Evolutionary conservation across 768 basidiomycete species (phyloP), one percentile per base, ranked within the genome.

Genomic region (Lactarius psammicola): DNA sequence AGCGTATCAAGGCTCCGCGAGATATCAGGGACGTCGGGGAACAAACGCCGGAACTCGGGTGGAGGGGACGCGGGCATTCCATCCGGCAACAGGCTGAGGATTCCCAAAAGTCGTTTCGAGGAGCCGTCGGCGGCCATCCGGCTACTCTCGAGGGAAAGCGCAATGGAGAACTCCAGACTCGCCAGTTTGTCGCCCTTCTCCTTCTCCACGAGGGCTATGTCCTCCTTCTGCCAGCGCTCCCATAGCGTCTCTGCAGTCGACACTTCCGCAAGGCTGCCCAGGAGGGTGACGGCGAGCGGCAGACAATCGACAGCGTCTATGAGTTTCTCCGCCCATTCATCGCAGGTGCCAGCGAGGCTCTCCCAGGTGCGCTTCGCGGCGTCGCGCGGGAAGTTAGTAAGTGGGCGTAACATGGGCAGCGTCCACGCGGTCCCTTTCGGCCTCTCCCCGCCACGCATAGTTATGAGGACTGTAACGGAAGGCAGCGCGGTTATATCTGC

Each of bases 371-470:
- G 44, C 30, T 49, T 59, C 34, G 66, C 63, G 11, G 66, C 66
- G 3, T 65, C 66, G 31, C 40, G 59, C 4, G 40, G 11, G 28
- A 67, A 57, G 26, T 64, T 59, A 4, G 63, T 38, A 51, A 67
- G 57, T 15, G 66, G 63, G n/a, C 42, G 63, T 4, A 67, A 64
- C 65, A 62, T 62, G 10, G 66, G 63, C 31, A 60, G 28, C 10
- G 63, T 67, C 66, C 66, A 67, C 42, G 56, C 56, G 18, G 66
- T 67, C n/a, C 30, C 53, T 30, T 56, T 64, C 31, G 66, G 66
- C 28, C 66, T 59, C 59, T 67, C 63, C 15, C 58, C 58, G 8
- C 66, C 66, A 13, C 66, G 66, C 59, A 65, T 65, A 6, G 66
- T 67, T 1, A 67, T 28, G 28, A 67, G 36, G 20, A 67, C 66